A percentile compares a stretch with the other conserved stretches of the same genome.
Conservation (phyloP, 805 yeast species). For the Yamadazyma sp. region DNA sequence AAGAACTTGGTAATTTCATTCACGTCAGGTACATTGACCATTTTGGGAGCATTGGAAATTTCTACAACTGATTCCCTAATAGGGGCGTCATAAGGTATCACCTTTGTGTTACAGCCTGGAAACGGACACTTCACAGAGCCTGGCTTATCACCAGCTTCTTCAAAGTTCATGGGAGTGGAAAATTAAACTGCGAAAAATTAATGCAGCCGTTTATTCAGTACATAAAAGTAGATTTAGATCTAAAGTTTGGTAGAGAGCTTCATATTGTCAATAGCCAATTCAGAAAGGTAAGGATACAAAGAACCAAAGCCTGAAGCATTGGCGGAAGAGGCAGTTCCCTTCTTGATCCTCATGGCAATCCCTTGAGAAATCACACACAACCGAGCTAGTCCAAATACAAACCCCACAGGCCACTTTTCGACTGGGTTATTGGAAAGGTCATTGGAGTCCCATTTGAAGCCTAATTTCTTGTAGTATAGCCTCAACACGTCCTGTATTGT, state of each 20-base stretch:
- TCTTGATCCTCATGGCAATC: conserved; percentile 52
- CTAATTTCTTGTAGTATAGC: conserved; percentile 25
- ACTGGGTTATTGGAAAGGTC: conserved; percentile 44
- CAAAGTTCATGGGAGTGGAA: conserved; percentile 10
- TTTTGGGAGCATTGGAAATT: conserved; percentile 28
- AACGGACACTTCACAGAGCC: conserved; percentile 25
- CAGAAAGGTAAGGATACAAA: conserved; percentile 32
- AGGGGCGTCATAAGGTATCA: conserved; percentile 18
- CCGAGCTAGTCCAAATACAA: conserved; percentile 55
- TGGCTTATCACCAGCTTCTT: conserved; percentile 1
- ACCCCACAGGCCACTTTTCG: conserved; percentile 51
- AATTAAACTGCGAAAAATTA: conserved; percentile 5
- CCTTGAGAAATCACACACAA: conserved; percentile 62
- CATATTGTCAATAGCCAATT: conserved; percentile 27
- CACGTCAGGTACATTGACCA: conserved; percentile 20
- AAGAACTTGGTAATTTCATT: conserved; percentile 29
- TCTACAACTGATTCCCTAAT: conserved; percentile 3
- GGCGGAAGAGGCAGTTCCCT: conserved; percentile 56
- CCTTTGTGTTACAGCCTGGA: conserved; percentile 23
- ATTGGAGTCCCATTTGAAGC: conserved; percentile 29
- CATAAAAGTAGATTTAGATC: no score
- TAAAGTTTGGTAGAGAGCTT: conserved; percentile 5
- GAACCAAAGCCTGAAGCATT: conserved; percentile 43
- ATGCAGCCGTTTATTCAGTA: not conserved
- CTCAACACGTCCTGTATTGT: conserved; percentile 14